Percentiles rank a stretch among this genome's conserved stretches.
phyloP scores from a whole-genome alignment of 2,329 filamentous ascomycete genomes.

The Bipolaris bicolor region DNA sequence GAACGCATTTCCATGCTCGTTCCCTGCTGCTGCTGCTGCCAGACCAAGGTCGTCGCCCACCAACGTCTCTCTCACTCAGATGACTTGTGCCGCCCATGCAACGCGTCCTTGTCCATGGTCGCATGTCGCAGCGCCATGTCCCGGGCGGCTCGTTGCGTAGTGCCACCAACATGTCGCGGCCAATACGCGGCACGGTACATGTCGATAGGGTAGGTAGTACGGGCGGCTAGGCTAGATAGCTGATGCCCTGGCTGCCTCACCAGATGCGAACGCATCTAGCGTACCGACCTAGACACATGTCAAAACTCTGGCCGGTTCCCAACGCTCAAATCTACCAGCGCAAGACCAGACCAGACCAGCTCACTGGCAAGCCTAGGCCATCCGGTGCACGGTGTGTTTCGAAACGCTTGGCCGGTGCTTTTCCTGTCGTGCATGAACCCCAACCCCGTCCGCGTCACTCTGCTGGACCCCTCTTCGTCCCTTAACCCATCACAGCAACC shows the following conservation, averaged over 20 bases:
- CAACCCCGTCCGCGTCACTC: background rate
- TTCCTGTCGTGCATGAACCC: slow-evolving; percentile 10
- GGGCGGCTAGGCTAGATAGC: background rate
- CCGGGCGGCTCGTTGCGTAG: too few species aligned
- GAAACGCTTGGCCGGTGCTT: slow-evolving; percentile 18
- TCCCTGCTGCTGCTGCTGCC: background rate
- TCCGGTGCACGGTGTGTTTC: slow-evolving; percentile 9
- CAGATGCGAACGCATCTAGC: slow-evolving; percentile 3
- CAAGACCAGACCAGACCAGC: slow-evolving; percentile 2
- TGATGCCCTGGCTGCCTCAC: background rate
- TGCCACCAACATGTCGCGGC: background rate
- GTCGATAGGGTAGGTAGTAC: background rate
- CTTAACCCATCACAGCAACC: slow-evolving; percentile 3
- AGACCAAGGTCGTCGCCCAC: slow-evolving; percentile 1
- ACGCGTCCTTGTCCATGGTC: background rate
- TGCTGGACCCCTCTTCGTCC: background rate
- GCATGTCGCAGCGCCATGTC: background rate
- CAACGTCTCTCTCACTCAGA: background rate
- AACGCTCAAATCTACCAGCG: slow-evolving; percentile 4
- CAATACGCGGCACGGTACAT: background rate
- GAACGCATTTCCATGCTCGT: background rate
- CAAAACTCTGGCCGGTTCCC: background rate
- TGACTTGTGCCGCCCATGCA: slow-evolving; percentile 1
- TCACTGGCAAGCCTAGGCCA: slow-evolving; percentile 9
- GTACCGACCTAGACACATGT: background rate